A percentile compares a stretch with the other conserved stretches of the same genome.
These are phyloP conservation scores for Boletus pseudo-olivaceus DNA, from an alignment of 768 basidiomycete species.

Conservation along the genomic window DNA sequence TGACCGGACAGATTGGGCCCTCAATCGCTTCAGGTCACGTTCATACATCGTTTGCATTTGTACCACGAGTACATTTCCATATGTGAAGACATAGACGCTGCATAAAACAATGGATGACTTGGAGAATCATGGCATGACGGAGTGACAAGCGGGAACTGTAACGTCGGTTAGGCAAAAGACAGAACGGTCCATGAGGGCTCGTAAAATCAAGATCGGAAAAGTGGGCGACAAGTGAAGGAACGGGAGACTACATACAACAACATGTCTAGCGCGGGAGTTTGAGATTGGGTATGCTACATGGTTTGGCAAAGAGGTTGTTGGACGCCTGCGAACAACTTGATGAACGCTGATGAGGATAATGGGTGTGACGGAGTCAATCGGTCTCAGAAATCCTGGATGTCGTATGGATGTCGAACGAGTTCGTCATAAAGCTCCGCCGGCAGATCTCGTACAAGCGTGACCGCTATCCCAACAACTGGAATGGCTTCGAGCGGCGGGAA, in stretches of 20 bases:
- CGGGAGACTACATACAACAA: conserved; percentile 18
- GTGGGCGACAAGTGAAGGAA: not conserved
- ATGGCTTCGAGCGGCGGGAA: conserved; percentile 90
- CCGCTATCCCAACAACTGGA: conserved; percentile 87
- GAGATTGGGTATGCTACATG: conserved; percentile 25
- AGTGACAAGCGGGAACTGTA: not conserved
- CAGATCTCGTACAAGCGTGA: conserved; percentile 89
- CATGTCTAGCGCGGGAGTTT: not conserved
- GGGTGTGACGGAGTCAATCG: not conserved
- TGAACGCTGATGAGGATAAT: not conserved
- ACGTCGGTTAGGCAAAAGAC: not conserved
- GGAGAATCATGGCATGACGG: not conserved
- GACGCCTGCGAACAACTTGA: conserved; percentile 13
- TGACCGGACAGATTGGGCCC: too few relatives aligned
- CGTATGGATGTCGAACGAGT: conserved; percentile 84
- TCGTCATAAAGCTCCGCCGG: conserved; percentile 85
- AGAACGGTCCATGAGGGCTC: not conserved
- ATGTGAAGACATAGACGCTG: not conserved
- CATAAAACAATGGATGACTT: not conserved
- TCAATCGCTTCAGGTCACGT: not conserved
- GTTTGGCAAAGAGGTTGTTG: conserved; percentile 2
- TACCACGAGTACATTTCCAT: not conserved
- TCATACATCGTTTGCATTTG: conserved; percentile 2
- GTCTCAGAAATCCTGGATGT: conserved; percentile 33
- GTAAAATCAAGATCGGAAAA: not conserved